phyloP scores from a whole-genome alignment of 139 green algal species.

The Chlamydomonas sp. region DNA sequence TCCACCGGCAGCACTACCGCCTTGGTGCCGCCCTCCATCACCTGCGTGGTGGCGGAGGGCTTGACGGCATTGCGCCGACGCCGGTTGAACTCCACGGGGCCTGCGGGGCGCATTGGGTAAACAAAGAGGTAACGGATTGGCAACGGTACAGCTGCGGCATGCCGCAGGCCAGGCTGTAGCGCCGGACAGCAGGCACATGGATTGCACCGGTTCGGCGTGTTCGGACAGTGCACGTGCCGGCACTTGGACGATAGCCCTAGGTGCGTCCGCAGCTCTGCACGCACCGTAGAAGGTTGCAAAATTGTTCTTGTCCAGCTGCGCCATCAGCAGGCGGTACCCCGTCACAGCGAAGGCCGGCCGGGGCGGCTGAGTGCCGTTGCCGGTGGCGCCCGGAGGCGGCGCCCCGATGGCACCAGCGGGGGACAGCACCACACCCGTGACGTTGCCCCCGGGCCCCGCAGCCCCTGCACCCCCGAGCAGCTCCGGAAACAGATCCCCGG shows the following conservation, averaged over 20 bases:
- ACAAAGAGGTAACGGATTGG: neutral
- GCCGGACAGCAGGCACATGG: neutral
- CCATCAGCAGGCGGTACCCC: conserved; percentile 12
- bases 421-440: neutral
- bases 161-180: neutral
- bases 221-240: neutral
- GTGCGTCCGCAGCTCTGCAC: too few species aligned
- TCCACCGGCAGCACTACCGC: conserved; percentile 28
- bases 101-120: neutral
- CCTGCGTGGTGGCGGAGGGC: neutral
- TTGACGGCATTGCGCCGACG: conserved; percentile 9
- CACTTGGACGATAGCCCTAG: too few species aligned
- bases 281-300: conserved; percentile 27
- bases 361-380: too few species aligned
- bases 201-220: neutral
- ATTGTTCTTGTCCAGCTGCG: neutral
- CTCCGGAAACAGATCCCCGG: too few species aligned
- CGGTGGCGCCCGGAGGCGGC: neutral
- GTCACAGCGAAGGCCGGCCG: neutral
- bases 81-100: conserved; percentile 8
- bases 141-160: neutral
- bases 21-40: neutral
- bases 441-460: neutral
- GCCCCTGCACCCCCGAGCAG: too few species aligned
- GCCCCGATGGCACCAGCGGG: neutral